phyloP scores from a whole-genome alignment of 1,284 basidiomycete species.

The Coniferiporia sulphurascens region DNA sequence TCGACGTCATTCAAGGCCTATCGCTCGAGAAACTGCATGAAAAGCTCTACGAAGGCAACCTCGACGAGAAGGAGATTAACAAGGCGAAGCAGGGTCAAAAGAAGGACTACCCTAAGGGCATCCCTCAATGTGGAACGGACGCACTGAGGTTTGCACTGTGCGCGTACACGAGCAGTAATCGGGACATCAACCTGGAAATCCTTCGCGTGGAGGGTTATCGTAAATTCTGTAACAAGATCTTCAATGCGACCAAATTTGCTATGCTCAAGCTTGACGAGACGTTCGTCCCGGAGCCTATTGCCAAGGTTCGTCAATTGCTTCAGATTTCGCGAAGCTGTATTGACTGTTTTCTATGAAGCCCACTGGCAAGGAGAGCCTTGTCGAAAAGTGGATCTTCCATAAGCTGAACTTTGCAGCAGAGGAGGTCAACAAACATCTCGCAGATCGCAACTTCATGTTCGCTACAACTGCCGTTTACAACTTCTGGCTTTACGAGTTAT shows the following conservation, averaged over 20 bases:
- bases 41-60: slow-evolving; percentile 87
- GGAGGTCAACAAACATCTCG: slow-evolving; percentile 74
- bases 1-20: slow-evolving; percentile 92
- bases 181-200: slow-evolving; percentile 96
- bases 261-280: slow-evolving; percentile 87
- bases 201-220: slow-evolving; percentile 97
- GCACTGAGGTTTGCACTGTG: slow-evolving; percentile 94
- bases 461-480: slow-evolving; percentile 86
- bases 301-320: slow-evolving; percentile 47
- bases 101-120: slow-evolving; percentile 99
- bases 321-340: not conserved
- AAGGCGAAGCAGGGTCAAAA: slow-evolving; percentile 96
- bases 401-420: slow-evolving; percentile 82
- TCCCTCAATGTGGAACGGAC: slow-evolving; percentile 98
- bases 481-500: slow-evolving; percentile 98
- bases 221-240: slow-evolving; percentile 99
- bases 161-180: slow-evolving; percentile 88
- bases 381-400: slow-evolving; percentile 95
- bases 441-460: slow-evolving; percentile 87
- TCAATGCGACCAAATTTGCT: slow-evolving; percentile 98
- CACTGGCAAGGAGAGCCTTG: slow-evolving; percentile 85
- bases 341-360: slow-evolving; percentile 42
- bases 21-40: slow-evolving; percentile 81
- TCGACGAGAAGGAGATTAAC: slow-evolving; percentile 90
- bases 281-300: slow-evolving; percentile 70